These are phyloP conservation scores for Penicillium robsamsonii DNA, from an alignment of 495 filamentous ascomycete species.

Conservation along the genomic window DNA sequence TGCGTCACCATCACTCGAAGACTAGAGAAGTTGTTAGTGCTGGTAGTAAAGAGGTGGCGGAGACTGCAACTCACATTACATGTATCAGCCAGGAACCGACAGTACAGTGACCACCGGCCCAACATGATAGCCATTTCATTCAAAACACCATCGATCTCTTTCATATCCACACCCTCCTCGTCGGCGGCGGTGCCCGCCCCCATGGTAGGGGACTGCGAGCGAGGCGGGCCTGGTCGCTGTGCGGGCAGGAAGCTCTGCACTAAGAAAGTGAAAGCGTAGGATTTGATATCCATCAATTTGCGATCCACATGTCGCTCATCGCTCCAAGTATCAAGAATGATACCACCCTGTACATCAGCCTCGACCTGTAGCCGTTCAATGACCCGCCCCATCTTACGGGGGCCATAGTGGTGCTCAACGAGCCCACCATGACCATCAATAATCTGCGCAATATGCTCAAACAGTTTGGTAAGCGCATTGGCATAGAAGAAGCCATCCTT, in stretches of 20 bases:
- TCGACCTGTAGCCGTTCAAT: slow-evolving; percentile 92
- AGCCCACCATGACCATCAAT: slow-evolving; percentile 85
- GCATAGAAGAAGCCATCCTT: slow-evolving; percentile 86
- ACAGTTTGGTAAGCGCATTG: slow-evolving; percentile 83
- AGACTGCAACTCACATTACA: slow-evolving; percentile 59
- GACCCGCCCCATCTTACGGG: slow-evolving; percentile 90
- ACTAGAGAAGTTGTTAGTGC: slow-evolving; percentile 20
- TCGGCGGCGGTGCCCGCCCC: slow-evolving; percentile 56
- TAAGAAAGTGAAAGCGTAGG: slow-evolving; percentile 94
- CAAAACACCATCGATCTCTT: slow-evolving; percentile 82
- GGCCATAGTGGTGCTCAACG: slow-evolving; percentile 90
- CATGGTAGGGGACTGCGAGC: slow-evolving; percentile 62
- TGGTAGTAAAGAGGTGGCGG: slow-evolving; percentile 12
- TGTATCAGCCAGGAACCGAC: slow-evolving; percentile 81
- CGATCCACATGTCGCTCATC: slow-evolving; percentile 83
- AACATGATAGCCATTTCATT: slow-evolving; percentile 89
- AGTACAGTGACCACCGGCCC: slow-evolving; percentile 88
- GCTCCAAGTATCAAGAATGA: slow-evolving; percentile 90
- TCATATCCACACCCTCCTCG: slow-evolving; percentile 93
- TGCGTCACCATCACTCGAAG: slow-evolving; percentile 24
- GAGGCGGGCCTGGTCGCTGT: slow-evolving; percentile 55
- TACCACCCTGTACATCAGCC: slow-evolving; percentile 95
- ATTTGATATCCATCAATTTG: slow-evolving; percentile 88
- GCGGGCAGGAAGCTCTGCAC: slow-evolving; percentile 88
- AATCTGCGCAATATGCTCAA: slow-evolving; percentile 96